A percentile compares a stretch with the other conserved stretches of the same genome.
These are phyloP conservation scores for Craterostigma plantagineum DNA, from an alignment of 257 asterid genomes.

Conservation along the genomic window DNA sequence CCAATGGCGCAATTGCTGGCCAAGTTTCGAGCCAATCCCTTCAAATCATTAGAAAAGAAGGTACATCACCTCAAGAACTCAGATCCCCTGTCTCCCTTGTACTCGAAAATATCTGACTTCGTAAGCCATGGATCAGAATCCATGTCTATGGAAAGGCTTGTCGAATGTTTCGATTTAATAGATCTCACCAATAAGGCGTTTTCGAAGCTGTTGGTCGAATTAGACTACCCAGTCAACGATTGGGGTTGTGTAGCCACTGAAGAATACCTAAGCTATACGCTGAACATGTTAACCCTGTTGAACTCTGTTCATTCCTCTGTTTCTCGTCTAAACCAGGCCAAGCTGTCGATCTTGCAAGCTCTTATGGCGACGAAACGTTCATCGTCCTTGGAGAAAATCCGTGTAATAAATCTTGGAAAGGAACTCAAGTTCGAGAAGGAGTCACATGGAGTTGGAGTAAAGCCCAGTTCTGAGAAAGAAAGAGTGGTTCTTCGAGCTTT, in stretches of 20 bases:
- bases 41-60: no score
- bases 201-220: constrained; percentile 25
- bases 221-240: constrained; percentile 29
- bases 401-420: constrained; percentile 5
- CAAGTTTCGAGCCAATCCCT: no score
- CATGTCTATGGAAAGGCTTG: constrained; percentile 12
- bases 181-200: constrained; percentile 25
- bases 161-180: constrained; percentile 22
- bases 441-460: constrained; percentile 11
- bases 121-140: constrained; percentile 16
- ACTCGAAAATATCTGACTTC: constrained; percentile 9
- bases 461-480: constrained; percentile 22
- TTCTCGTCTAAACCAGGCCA: constrained; percentile 26
- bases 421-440: constrained; percentile 7
- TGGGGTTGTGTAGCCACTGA: constrained; percentile 28
- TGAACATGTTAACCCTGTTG: constrained; percentile 25
- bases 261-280: constrained; percentile 24
- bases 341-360: constrained; percentile 21
- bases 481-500: constrained; percentile 17
- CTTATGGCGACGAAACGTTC: constrained; percentile 15
- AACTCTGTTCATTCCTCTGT: constrained; percentile 30
- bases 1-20: no score
- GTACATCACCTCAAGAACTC: no score
- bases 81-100: no score
- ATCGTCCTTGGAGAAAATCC: constrained; percentile 13